These are phyloP conservation scores for Xylaria sp. DNA, from an alignment of 2,329 filamentous ascomycete species.

Conservation along the genomic window DNA sequence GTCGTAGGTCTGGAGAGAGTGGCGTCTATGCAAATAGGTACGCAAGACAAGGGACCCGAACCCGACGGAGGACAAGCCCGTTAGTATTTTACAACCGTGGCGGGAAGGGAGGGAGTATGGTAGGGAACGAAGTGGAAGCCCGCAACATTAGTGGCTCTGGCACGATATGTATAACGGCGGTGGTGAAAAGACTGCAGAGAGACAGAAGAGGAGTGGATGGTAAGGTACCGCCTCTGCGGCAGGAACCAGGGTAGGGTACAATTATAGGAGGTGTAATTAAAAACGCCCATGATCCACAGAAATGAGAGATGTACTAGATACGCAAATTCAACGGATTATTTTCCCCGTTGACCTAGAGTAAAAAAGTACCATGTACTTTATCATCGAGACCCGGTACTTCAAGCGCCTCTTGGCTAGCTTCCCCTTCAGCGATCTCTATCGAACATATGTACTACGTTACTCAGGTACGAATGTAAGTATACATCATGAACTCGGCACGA, in stretches of 20 bases:
- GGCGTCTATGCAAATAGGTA: conserved; percentile 26
- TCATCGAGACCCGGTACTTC: background rate
- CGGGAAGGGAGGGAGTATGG: conserved; percentile 10
- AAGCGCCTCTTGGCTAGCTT: background rate
- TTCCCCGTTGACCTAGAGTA: background rate
- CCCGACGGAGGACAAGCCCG: conserved; percentile 23
- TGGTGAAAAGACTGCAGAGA: conserved; percentile 27
- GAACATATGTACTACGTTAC: background rate
- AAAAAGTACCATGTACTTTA: background rate
- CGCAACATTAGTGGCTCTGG: conserved; percentile 27
- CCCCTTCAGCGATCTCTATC: background rate
- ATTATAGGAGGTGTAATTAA: conserved; percentile 34
- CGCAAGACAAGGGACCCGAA: conserved; percentile 21
- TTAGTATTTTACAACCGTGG: conserved; percentile 24
- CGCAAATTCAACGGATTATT: background rate
- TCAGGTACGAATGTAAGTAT: background rate
- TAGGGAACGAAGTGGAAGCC: conserved; percentile 28
- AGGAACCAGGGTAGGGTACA: conserved; percentile 8
- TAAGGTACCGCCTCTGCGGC: conserved; percentile 5
- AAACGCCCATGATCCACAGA: background rate
- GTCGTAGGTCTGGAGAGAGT: conserved; percentile 23
- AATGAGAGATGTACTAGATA: conserved; percentile 12
- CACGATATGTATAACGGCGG: conserved; percentile 19
- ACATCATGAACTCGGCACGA: background rate
- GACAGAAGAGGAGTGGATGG: conserved; percentile 20